Base-by-base conservation (phyloP, 2,329 filamentous ascomycete species). In the Bipolaris zeicola region DNA sequence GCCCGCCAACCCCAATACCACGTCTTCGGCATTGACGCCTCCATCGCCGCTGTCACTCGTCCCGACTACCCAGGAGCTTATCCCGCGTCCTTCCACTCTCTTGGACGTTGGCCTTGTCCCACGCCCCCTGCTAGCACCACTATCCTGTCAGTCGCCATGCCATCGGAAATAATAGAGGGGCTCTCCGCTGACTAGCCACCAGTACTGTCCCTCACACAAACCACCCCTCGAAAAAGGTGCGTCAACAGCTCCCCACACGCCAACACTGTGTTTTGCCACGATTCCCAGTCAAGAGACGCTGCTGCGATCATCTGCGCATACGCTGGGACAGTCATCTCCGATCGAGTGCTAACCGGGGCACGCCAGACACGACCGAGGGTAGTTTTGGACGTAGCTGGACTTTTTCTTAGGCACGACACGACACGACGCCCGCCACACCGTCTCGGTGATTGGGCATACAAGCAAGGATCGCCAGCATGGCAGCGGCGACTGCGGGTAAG, bases 401-500 rank as follows among this genome's bases (percentile, higher is more conserved):
- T 62, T 58, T 55, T 45, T 18, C 18, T 24, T 8, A 39, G 61
- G 56, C 54, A 61, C 50, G 49, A 44, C 42, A 61, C 51, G 50
- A 46, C 42, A 57, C 53, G n/a, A 34, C 31, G 47, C 45, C 38
- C 28, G 45, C 52, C 59, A 33, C 57, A 48, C 58, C 41, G 50
- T 47, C 61, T 43, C 54, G 60, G 58, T 58, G 59, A 65, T 60
- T 57, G 63, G 61, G 61, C 54, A 59, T 61, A 43, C 57, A 55
- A 64, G 63, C 52, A 69, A 52, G 47, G 45, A 50, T 64, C 63
- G 69, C 68, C 65, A 72, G 52, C 51, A 77, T 77, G 75, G 75
- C 74, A 74, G 73, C 74, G 65, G 72, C 73, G 64, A 76, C 75
- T 71, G 75, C 73, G 67, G 74, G 75, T 77, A 71, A 71, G 75